Evolutionary conservation across 129 eudicot species (phyloP), one percentile per base, ranked within the genome.

Genomic region (Flaveria brownii): DNA sequence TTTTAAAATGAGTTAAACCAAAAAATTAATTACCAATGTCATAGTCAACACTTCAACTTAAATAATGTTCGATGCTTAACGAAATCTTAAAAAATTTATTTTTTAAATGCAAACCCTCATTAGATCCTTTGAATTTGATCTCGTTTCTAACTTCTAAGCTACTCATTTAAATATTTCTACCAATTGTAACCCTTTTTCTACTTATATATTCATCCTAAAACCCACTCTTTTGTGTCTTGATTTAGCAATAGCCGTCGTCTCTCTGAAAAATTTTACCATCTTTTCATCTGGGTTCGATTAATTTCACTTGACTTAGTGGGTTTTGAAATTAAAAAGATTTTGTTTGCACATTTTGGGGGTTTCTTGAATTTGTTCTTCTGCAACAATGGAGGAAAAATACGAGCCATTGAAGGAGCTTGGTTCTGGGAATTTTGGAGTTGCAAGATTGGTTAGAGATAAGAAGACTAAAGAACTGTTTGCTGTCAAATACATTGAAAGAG

Each of bases 401-500:
- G 92, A 87, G 78, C 86, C 85, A 59, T 67, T 87, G 78, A 87
- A 87, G 70, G 89, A 87, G 39, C 86, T 87, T 79, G 91, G 91
- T 60, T 68, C 90, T 81, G 90, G 90, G 57, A 86, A 86, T 61
- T 86, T 86, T 75, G 90, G 90, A 71, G 91, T 87, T 6, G 88
- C 91, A 30, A 82, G 88, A 62, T 61, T 87, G 68, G 88, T 84
- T 26, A 87, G 72, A 78, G 91, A 87, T 83, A 84, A 84, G 74
- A 78, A 68, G 46, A 84, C 86, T 54, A 84, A 75, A 42, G 91
- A 84, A 72, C 81, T 87, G 45, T 61, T 84, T 82, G 88, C 88
- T 59, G 91, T 87, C 75, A 87, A 87, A 82, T 87, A 87, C 83
- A 84, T 84, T 49, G 91, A 87, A 79, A 87, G 88, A 82, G 91